A percentile compares a stretch with the other conserved stretches of the same genome.
These are phyloP conservation scores for Pisolithus orientalis DNA, from an alignment of 768 basidiomycete genomes.

Conservation along the genomic window DNA sequence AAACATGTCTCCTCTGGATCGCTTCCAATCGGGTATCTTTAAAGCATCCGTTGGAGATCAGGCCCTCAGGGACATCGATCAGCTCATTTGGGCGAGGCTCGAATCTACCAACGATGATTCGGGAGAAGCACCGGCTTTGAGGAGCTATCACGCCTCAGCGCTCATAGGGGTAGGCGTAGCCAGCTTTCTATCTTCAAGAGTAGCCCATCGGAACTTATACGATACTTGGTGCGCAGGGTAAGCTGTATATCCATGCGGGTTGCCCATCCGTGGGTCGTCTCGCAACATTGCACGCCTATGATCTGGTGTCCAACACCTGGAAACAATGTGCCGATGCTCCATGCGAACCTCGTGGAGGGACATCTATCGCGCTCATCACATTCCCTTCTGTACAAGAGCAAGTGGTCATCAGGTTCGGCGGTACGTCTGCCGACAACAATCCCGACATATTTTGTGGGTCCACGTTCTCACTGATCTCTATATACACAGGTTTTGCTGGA, in stretches of 20 bases:
- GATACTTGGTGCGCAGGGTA: conserved; percentile 12
- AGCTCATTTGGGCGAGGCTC: conserved; percentile 26
- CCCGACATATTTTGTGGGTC: background rate
- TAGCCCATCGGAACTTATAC: background rate
- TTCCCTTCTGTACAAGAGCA: conserved; percentile 7
- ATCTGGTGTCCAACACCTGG: conserved; percentile 26
- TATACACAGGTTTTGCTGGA: conserved; percentile 28
- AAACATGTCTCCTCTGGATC: conserved; percentile 31
- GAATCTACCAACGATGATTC: conserved; percentile 19
- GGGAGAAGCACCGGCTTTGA: conserved; percentile 23
- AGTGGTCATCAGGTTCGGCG: conserved; percentile 34
- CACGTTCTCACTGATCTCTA: conserved; percentile 8
- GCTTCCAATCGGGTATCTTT: conserved; percentile 26
- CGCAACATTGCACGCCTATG: conserved; percentile 29
- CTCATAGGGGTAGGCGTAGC: conserved; percentile 19
- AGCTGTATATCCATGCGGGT: conserved; percentile 35
- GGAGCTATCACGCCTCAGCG: conserved; percentile 33
- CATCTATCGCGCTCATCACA: conserved; percentile 28
- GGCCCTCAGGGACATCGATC: background rate
- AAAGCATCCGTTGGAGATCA: conserved; percentile 11
- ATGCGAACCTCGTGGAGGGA: conserved; percentile 34
- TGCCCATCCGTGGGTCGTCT: conserved; percentile 34
- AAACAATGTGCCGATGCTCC: conserved; percentile 30
- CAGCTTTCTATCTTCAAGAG: background rate
- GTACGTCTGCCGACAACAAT: conserved; percentile 5